These are phyloP conservation scores for Trichoderma endophyticum DNA, from an alignment of 2,329 filamentous ascomycete species.

Conservation along the genomic window DNA sequence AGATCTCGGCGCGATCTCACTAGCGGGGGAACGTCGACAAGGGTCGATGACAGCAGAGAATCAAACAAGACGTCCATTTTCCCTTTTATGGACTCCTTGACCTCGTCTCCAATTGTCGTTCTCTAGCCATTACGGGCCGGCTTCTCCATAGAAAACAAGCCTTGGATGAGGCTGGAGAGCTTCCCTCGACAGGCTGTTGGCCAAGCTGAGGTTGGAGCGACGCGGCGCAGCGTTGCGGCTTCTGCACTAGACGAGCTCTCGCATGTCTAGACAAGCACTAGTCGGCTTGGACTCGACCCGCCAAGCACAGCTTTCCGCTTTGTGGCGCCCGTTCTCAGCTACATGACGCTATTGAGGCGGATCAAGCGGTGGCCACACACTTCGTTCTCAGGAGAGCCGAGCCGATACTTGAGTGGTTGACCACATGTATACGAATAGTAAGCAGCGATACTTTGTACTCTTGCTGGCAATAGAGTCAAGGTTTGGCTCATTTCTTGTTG, in stretches of 20 bases:
- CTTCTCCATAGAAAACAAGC: background rate
- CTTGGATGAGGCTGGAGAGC: background rate
- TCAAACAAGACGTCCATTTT: background rate
- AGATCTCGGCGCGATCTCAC: background rate
- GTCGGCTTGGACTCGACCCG: background rate
- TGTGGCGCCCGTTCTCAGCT: background rate
- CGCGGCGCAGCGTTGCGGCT: constrained; percentile 11
- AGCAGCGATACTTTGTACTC: background rate
- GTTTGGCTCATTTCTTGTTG: background rate
- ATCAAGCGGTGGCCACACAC: background rate
- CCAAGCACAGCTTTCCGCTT: background rate
- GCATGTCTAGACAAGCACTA: background rate
- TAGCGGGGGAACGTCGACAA: background rate
- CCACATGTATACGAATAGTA: background rate
- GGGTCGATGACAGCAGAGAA: background rate
- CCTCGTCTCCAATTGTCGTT: background rate
- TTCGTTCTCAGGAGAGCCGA: background rate
- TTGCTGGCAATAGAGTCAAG: background rate
- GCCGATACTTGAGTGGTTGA: background rate
- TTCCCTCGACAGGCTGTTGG: background rate
- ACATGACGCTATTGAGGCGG: background rate
- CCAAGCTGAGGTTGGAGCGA: constrained; percentile 4
- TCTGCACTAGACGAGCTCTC: background rate
- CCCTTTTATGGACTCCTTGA: background rate
- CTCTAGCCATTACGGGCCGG: background rate